Base-by-base conservation (phyloP, 768 basidiomycete genomes). In the Lentinula sp. region DNA sequence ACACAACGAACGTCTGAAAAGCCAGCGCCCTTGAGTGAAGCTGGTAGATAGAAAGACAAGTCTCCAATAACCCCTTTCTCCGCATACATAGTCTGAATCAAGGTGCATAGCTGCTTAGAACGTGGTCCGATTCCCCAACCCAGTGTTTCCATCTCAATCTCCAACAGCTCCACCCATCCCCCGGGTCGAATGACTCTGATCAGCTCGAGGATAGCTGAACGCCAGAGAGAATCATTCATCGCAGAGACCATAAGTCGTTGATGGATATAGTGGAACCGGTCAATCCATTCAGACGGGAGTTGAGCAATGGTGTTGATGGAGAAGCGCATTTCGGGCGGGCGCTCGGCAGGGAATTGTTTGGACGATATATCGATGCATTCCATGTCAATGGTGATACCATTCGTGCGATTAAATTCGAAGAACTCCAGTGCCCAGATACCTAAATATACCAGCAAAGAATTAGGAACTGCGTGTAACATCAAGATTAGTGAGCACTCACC, bases 401-500 rank as follows among this genome's bases (percentile, higher is more conserved):
- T 10, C 6, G 16, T 8, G 32, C n/a, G 15, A 10, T 37, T 53
- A 5, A 37, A 15, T 39, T 53, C 52, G 34, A 35, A 53, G 34
- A 53, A 53, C 18, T 53, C 34, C 2, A 53, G 52, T n/a, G 52
- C 52, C 52, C 52, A 53, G 32, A 53, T 53, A n/a, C 52, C 52
- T 53, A 7, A 13, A 11, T 34, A 31, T 16, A 4, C 5, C 11
- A 5, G 50, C 0, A 51, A 5, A 18, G 9, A 2, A 32, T 31
- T 31, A 51, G 31, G 7, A 13, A 28, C 5, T 15, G 15, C 10
- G 10, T 23, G 4, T 21, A 2, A 51, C 11, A 51, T 11, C 23
- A 28, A n/a, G n/a, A 31, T 13, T 5, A 13, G 28, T 13, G 8
- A 4, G 2, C 11, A 31, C 3, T 34, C 18, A 53, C 52, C 52